Percentiles rank a stretch among this genome's conserved stretches.
phyloP scores from a whole-genome alignment of 768 basidiomycete genomes.

The Sarcodon sp. region DNA sequence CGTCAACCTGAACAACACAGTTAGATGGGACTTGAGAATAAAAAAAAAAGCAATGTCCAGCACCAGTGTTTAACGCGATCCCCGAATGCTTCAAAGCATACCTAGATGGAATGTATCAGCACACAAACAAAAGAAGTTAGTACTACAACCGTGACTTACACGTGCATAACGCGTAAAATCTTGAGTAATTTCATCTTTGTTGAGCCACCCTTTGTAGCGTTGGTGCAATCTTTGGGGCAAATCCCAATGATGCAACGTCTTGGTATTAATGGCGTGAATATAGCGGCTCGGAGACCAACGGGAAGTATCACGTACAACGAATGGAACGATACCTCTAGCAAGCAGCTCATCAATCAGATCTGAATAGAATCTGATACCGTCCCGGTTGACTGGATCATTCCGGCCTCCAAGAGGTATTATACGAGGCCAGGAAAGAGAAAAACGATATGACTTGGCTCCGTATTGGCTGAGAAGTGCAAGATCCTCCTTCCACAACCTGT shows the following conservation, averaged over 20 bases:
- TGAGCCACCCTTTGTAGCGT: conserved; percentile 65
- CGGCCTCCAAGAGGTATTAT: conserved; percentile 65
- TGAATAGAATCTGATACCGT: conserved; percentile 60
- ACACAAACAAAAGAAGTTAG: not conserved
- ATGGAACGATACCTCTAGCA: conserved; percentile 49
- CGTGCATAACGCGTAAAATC: conserved; percentile 51
- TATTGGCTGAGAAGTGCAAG: conserved; percentile 46
- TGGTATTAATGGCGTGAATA: not conserved
- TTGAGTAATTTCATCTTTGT: conserved; percentile 53
- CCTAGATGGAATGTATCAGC: conserved; percentile 17
- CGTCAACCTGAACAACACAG: conserved; percentile 37
- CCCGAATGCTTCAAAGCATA: conserved; percentile 66
- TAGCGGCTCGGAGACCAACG: not conserved
- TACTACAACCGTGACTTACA: conserved; percentile 5
- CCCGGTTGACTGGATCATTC: conserved; percentile 58
- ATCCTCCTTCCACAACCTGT: conserved; percentile 57
- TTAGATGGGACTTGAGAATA: conserved; percentile 3
- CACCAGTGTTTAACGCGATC: conserved; percentile 69
- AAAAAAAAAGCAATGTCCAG: conserved; percentile 4
- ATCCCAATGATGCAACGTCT: conserved; percentile 75
- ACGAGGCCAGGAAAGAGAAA: conserved; percentile 67
- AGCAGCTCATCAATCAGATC: conserved; percentile 58
- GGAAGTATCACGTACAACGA: conserved; percentile 34
- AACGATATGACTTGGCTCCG: conserved; percentile 63
- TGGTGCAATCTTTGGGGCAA: conserved; percentile 65